Base-by-base conservation (phyloP, 2,329 filamentous ascomycete genomes). In the Mycosphaerelloides madeirae region DNA sequence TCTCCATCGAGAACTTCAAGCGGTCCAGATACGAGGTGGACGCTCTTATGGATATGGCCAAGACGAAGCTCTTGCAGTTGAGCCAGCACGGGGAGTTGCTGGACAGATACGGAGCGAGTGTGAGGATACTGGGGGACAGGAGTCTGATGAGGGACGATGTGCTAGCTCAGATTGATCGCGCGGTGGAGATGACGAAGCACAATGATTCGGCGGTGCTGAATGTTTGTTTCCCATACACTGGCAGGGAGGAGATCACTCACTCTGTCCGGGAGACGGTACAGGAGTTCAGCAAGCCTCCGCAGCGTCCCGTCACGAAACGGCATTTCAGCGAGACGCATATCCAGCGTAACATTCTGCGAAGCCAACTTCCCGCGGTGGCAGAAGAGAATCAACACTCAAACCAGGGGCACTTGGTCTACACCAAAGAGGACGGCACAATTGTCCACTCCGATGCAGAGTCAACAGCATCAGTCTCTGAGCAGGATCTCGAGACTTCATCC, bases 1-100 rank as follows among this genome's bases (percentile, higher is more conserved):
- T 98, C 70, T 95, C 88, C 63, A 96, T 98, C 61, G 93, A 98
- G 69, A 98, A 98, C 72, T 98, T 95, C 74, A 95, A 97, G 66
- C 83, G 93, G 5, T 91, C 89, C 16, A 90, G 93, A 68, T 93
- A 94, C 68, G 93, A 98, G 67, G 93, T 98, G 7, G 89, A 96
- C 63, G 90, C 88, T 22, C 73, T 98, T 51, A 98, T 98, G 93
- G 85, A 95, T 63, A 88, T 98, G 76, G 91, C 91, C 49, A 96
- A 95, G 72, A 81, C 93, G 60, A 97, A 97, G 71, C 76, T 98
- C 19, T 81, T 85, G 48, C 93, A 98, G 66, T 75, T 98, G 57
- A 83, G 87, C 19, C 87, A 95, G 61, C 93, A 98, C 59, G 93
- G 93, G 22, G 90, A 95, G 60, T 75, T 98, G 19, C 77, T 98